Conservation (phyloP, 306 rosid species). For the Mimosa pudica region DNA sequence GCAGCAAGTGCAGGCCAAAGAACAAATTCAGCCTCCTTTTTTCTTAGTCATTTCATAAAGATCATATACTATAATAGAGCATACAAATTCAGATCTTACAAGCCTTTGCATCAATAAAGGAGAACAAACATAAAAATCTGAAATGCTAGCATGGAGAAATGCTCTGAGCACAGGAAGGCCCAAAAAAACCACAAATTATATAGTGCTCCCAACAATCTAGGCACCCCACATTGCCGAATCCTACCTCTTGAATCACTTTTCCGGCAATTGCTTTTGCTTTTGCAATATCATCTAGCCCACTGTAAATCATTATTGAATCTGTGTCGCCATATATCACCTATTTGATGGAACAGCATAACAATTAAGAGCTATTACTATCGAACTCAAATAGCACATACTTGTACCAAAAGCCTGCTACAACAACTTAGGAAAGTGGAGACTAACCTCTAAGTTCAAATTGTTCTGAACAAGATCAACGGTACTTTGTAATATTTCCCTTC, state of each 20-base stretch:
- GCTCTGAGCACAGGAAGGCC: conserved; percentile 16
- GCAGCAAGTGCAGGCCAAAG: conserved; percentile 4
- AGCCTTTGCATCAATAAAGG: conserved; percentile 17
- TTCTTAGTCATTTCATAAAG: neutral
- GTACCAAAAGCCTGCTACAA: conserved; percentile 13
- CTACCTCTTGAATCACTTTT: conserved; percentile 93
- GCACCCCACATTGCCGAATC: conserved; percentile 33
- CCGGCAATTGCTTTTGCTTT: conserved; percentile 78
- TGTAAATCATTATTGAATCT: conserved; percentile 95
- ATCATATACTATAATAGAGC: conserved; percentile 16
- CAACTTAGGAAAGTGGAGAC: conserved; percentile 33
- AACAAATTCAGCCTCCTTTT: neutral
- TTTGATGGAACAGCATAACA: conserved; percentile 34
- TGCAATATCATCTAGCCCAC: conserved; percentile 85
- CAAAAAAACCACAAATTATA: conserved; percentile 16
- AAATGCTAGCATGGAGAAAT: conserved; percentile 22
- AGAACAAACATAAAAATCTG: conserved; percentile 27
- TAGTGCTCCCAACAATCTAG: conserved; percentile 30
- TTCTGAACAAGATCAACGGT: conserved; percentile 96
- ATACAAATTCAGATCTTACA: neutral
- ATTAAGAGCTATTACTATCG: conserved; percentile 34
- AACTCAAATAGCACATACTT: conserved; percentile 18
- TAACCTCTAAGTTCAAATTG: conserved; percentile 91
- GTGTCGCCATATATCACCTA: conserved; percentile 98
- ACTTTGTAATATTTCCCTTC: conserved; percentile 93